Conservation (phyloP, 176 grass and related monocot genomes). For the Musa troglodytarum region DNA sequence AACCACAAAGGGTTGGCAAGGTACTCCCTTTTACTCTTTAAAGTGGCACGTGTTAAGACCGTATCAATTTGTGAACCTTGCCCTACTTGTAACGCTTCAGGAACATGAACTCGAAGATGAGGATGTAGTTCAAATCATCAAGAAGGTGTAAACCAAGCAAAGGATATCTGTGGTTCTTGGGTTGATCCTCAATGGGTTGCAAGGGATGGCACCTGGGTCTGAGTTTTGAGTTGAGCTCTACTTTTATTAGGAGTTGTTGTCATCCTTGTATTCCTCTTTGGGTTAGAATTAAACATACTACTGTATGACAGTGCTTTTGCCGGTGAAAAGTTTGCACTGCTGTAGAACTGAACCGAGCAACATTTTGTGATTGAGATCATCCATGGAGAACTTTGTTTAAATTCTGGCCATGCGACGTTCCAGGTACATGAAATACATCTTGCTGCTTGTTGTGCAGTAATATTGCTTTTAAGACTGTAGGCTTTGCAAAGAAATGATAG, state of each 20-base stretch:
- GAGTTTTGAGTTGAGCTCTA: neutral
- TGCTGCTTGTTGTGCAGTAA: no score
- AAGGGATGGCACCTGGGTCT: neutral
- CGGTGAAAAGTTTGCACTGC: no score
- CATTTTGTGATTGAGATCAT: no score
- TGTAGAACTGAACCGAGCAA: no score
- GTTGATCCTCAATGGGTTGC: neutral
- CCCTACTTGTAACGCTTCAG: constrained; percentile 16
- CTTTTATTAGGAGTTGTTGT: neutral
- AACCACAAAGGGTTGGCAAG: constrained; percentile 95
- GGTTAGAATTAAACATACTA: neutral
- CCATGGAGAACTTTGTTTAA: no score
- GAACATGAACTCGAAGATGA: constrained; percentile 98
- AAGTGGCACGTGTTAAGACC: no score
- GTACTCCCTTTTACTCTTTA: constrained; percentile 19
- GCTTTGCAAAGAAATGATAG: no score
- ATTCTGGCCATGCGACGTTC: no score
- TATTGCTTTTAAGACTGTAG: no score
- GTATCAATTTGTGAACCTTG: neutral
- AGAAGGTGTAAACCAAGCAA: constrained; percentile 50
- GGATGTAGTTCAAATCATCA: constrained; percentile 95
- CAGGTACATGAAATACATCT: no score
- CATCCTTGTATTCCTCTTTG: neutral
- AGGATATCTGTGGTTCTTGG: neutral
- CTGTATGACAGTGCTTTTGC: neutral